phyloP scores from a whole-genome alignment of 768 basidiomycete genomes.

The Tremella yokohamensis region DNA sequence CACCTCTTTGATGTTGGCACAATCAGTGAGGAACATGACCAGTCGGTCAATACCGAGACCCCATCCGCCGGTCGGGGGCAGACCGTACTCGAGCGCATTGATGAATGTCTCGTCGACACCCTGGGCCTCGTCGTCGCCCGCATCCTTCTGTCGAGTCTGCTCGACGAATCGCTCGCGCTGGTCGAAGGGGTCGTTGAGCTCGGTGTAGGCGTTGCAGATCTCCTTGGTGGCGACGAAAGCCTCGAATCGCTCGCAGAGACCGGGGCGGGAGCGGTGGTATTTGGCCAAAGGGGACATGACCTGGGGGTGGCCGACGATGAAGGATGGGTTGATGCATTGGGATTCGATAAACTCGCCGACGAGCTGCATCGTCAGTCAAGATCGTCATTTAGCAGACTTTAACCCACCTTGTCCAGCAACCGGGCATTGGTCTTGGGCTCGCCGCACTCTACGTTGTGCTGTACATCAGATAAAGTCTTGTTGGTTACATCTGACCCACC shows the following conservation, averaged over 20 bases:
- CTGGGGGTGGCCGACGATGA: conserved; percentile 98
- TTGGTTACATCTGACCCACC: conserved; percentile 54
- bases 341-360: conserved; percentile 98
- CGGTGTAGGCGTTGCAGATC: conserved; percentile 98
- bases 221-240: conserved; percentile 98
- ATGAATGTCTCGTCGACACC: conserved; percentile 94
- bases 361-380: conserved; percentile 58
- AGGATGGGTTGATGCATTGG: conserved; percentile 90
- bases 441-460: conserved; percentile 95
- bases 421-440: conserved; percentile 94
- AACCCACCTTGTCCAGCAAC: conserved; percentile 79
- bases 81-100: conserved; percentile 94
- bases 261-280: conserved; percentile 93
- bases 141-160: conserved; percentile 84
- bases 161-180: conserved; percentile 95
- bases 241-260: conserved; percentile 97
- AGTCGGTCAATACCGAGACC: conserved; percentile 92
- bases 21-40: conserved; percentile 98
- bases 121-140: conserved; percentile 97
- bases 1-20: conserved; percentile 96
- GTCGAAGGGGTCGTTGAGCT: conserved; percentile 85
- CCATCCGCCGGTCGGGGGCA: conserved; percentile 97
- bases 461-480: conserved; percentile 11
- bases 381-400: not conserved
- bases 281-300: conserved; percentile 99